Conservation (phyloP, 257 asterid genomes). For the Marsdenia floribunda region DNA sequence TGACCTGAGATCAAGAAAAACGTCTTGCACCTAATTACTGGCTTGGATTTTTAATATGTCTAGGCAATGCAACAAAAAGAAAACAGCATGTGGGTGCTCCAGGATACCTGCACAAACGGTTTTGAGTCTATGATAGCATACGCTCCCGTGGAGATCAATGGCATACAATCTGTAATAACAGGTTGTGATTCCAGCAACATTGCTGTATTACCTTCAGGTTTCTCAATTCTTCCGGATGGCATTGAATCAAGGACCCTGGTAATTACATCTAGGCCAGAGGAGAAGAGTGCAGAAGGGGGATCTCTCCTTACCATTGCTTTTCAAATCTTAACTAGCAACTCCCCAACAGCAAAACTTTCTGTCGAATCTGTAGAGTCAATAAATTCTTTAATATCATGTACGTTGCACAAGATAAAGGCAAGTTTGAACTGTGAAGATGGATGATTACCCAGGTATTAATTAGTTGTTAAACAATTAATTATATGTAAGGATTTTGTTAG, state of each 20-base stretch:
- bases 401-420: constrained; percentile 59
- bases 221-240: constrained; percentile 73
- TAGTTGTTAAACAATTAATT: not conserved
- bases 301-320: constrained; percentile 63
- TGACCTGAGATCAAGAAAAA: not conserved
- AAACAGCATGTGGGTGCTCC: constrained; percentile 59
- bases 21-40: not conserved
- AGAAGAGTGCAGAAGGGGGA: constrained; percentile 70
- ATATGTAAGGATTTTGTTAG: constrained; percentile 5
- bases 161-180: constrained; percentile 69
- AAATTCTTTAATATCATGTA: constrained; percentile 50
- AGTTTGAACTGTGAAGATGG: constrained; percentile 69
- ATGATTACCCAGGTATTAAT: not conserved
- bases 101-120: constrained; percentile 60
- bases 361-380: constrained; percentile 59
- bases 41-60: constrained; percentile 5
- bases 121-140: constrained; percentile 63
- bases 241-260: constrained; percentile 58
- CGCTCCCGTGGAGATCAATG: constrained; percentile 62
- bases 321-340: constrained; percentile 56
- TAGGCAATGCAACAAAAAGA: constrained; percentile 53
- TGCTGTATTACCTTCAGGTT: constrained; percentile 70
- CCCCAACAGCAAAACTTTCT: constrained; percentile 42
- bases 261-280: constrained; percentile 57
- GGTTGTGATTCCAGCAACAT: constrained; percentile 75